A percentile compares a stretch with the other conserved stretches of the same genome.
These are phyloP conservation scores for Moesziomyces parantarcticus DNA, from an alignment of 1,284 basidiomycete genomes.

Conservation along the genomic window DNA sequence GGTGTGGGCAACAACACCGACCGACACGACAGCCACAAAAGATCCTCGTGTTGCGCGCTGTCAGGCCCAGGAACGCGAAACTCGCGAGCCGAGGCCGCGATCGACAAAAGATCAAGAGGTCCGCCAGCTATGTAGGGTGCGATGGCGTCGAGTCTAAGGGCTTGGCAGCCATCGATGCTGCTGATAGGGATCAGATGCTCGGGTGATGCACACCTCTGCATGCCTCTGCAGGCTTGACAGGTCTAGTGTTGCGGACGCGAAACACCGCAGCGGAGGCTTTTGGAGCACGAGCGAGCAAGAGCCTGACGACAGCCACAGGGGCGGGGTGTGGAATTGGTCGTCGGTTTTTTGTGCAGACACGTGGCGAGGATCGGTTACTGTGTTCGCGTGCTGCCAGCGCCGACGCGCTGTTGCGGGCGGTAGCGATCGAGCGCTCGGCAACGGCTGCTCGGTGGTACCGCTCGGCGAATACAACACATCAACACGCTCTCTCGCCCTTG, in stretches of 20 bases:
- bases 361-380: slow-evolving; percentile 4
- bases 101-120: neutral
- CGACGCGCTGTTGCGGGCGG: slow-evolving; percentile 5
- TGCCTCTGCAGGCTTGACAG: neutral
- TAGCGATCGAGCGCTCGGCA: slow-evolving; percentile 24
- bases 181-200: neutral
- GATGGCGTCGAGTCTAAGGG: neutral
- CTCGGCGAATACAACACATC: neutral
- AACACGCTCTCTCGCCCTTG: too few relatives aligned
- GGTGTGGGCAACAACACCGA: neutral
- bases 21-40: neutral
- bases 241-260: neutral
- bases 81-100: neutral
- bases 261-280: neutral
- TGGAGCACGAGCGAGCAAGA: too few relatives aligned
- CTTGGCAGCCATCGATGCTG: neutral
- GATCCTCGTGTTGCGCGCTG: neutral
- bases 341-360: neutral
- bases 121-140: neutral
- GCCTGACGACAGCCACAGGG: too few relatives aligned
- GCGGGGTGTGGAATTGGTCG: slow-evolving; percentile 9
- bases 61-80: neutral
- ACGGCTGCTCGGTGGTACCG: slow-evolving; percentile 3
- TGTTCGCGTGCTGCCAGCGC: slow-evolving; percentile 9
- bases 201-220: neutral